These are phyloP conservation scores for Solanum hybrid DNA, from an alignment of 305 asterid species.

Conservation along the genomic window DNA sequence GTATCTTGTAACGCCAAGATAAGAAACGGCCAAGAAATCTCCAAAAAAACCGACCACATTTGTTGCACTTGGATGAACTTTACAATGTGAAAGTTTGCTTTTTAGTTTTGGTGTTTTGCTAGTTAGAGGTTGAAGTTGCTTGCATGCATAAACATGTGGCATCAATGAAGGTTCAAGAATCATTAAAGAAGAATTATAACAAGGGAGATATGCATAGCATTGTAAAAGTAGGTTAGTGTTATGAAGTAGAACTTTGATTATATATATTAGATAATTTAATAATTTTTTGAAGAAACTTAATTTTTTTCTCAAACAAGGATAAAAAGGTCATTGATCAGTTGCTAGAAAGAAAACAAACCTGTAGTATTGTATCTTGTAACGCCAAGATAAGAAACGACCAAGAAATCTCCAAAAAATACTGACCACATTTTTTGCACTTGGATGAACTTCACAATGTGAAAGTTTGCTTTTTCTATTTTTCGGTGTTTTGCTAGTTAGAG, in stretches of 20 bases:
- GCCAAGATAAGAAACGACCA: background rate
- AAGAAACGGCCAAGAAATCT: background rate
- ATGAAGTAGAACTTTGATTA: no score
- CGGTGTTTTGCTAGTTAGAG: background rate
- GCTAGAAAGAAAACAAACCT: background rate
- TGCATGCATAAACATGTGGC: background rate
- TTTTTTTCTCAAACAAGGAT: background rate
- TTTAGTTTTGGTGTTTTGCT: background rate
- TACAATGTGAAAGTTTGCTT: background rate
- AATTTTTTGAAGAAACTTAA: no score
- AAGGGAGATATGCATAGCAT: no score
- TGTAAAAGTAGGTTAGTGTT: no score
- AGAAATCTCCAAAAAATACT: background rate
- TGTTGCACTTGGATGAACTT: background rate
- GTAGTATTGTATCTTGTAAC: background rate
- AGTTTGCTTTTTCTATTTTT: background rate
- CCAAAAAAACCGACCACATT: background rate
- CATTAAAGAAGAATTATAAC: background rate
- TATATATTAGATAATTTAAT: background rate
- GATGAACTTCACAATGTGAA: background rate
- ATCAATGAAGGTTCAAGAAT: background rate
- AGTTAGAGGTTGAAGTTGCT: background rate
- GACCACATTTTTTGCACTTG: background rate
- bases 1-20: background rate
- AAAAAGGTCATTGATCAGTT: background rate